phyloP scores from a whole-genome alignment of 352 stramenopile genomes.

The Phytopythium chamaehyphon region DNA sequence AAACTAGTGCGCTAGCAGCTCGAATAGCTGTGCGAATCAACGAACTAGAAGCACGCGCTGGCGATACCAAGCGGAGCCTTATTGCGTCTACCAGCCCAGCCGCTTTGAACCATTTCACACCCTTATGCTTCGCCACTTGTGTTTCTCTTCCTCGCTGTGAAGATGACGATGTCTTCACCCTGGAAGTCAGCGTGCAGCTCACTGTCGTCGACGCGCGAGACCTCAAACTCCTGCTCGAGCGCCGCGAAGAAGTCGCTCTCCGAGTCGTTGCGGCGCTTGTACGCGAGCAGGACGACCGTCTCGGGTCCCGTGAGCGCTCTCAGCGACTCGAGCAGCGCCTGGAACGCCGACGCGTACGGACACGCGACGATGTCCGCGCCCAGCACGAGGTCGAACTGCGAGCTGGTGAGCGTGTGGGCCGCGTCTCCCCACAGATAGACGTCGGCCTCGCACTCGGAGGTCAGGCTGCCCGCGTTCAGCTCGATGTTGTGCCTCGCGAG shows the following conservation, averaged over 20 bases:
- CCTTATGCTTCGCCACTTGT: background rate
- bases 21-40: no score
- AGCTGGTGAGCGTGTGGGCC: background rate
- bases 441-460: constrained; percentile 22
- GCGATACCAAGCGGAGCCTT: background rate
- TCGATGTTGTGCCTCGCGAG: constrained; percentile 61
- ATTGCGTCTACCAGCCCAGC: background rate
- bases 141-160: constrained; percentile 35
- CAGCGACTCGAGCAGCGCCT: constrained; percentile 54
- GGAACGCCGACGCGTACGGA: constrained; percentile 68
- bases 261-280: constrained; percentile 68
- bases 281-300: constrained; percentile 64
- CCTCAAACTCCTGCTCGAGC: constrained; percentile 45
- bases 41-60: no score
- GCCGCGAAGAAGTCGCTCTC: constrained; percentile 62
- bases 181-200: constrained; percentile 72
- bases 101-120: background rate
- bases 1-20: no score
- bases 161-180: constrained; percentile 59
- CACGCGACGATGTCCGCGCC: constrained; percentile 82
- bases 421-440: constrained; percentile 65
- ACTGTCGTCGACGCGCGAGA: constrained; percentile 27
- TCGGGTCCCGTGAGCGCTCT: constrained; percentile 25
- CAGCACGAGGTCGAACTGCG: constrained; percentile 62
- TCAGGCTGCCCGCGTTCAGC: constrained; percentile 23